Percentiles rank a stretch among this genome's conserved stretches.
These are phyloP conservation scores for Camellia japonica DNA, from an alignment of 148 eudicot genomes.

Conservation along the genomic window DNA sequence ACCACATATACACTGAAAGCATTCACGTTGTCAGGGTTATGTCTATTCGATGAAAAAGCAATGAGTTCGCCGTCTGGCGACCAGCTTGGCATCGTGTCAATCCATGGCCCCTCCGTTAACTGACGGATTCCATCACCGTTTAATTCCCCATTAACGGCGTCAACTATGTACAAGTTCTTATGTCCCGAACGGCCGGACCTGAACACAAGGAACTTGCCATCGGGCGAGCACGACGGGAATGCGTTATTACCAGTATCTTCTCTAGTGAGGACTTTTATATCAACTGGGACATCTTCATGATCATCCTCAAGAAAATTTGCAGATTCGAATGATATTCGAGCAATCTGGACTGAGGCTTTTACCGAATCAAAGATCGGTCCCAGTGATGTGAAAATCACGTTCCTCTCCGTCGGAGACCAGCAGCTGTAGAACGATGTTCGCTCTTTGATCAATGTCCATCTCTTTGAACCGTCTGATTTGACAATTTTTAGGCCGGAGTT, in stretches of 20 bases:
- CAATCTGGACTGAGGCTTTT: slow-evolving; percentile 57
- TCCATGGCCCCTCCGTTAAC: slow-evolving; percentile 73
- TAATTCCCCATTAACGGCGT: slow-evolving; percentile 59
- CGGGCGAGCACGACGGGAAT: slow-evolving; percentile 82
- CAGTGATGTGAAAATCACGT: slow-evolving; percentile 62
- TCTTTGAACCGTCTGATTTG: slow-evolving; percentile 67
- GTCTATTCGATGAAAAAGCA: slow-evolving; percentile 77
- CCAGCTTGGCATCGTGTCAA: slow-evolving; percentile 89
- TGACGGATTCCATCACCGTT: slow-evolving; percentile 43
- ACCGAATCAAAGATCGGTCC: slow-evolving; percentile 65
- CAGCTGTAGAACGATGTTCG: slow-evolving; percentile 53
- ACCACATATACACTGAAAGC: slow-evolving; percentile 58
- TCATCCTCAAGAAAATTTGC: slow-evolving; percentile 18
- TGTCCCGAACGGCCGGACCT: slow-evolving; percentile 79
- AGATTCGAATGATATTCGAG: slow-evolving; percentile 48
- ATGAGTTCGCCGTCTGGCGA: slow-evolving; percentile 75
- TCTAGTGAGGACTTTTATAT: slow-evolving; percentile 52
- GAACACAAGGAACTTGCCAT: slow-evolving; percentile 66
- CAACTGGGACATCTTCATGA: slow-evolving; percentile 18
- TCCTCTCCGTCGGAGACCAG: slow-evolving; percentile 51
- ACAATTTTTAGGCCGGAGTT: slow-evolving; percentile 52
- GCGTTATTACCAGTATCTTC: slow-evolving; percentile 71
- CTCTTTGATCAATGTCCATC: slow-evolving; percentile 53
- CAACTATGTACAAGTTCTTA: slow-evolving; percentile 71
- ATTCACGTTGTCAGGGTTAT: slow-evolving; percentile 45